Evolutionary conservation across 225 moss, liverwort and hornwort species (phyloP), one percentile per base, ranked within the genome.

Genomic region (Bryum argenteum): DNA sequence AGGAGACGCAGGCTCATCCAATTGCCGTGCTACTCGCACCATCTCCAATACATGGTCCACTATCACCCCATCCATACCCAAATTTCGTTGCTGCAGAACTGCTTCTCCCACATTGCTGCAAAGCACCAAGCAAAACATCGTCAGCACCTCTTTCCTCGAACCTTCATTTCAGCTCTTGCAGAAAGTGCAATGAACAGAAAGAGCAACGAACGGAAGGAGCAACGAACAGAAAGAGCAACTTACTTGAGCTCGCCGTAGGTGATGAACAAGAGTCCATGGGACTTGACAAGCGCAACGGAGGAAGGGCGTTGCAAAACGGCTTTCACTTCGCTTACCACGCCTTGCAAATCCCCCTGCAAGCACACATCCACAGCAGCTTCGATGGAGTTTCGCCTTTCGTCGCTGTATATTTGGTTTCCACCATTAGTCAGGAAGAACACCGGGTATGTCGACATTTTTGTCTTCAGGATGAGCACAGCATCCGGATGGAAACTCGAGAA

Each of bases 91-190:
- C 78, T 88, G 82, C 17, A 80, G 69, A 2, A 93, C 73, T 0
- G 89, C 89, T 83, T 91, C 96, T 0, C 84, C 96, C 48, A 91
- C 71, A 17, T 96, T 96, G 73, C 96, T 96, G 93, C 90, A 69
- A 58, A 2, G 18, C 12, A 33, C 33, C 33, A 33, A 33, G 33
- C 33, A 33, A 33, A 33, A 4, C 33, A 33, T 33, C 4, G 7
- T 33, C 33, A 33, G 33, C 33, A 33, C 33, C 33, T 33, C 33
- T 6, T 33, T 33, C 33, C 33, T 33, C 2, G 33, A 33, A 33
- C 5, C 33, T 33, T 33, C 33, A 33, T 33, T 33, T 33, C 33
- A 33, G 2, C 26, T 26, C 26, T 26, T 26, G 4, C 2, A 26
- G 5, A 28, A 28, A 28, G 28, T 28, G 33, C 33, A 33, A 33